Percentiles rank a stretch among this genome's conserved stretches.
Evolutionary conservation across 1,284 basidiomycete species (phyloP).

Genomic region (Mycosarcoma maydis): DNA sequence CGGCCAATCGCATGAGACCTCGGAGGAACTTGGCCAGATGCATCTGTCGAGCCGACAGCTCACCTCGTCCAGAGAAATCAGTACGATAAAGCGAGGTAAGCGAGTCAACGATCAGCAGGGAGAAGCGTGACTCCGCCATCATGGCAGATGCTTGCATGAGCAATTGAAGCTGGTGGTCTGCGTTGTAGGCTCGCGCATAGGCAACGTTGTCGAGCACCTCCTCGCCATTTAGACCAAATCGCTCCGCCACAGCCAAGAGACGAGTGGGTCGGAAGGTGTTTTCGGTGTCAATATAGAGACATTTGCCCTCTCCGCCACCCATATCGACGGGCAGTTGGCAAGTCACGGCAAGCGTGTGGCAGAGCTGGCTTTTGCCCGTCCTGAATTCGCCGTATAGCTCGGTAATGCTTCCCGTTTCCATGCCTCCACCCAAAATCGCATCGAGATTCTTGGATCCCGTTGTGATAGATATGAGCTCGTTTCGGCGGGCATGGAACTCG

Average conservation of each 20-base stretch:
- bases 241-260: conserved; percentile 90
- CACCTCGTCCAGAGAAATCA: conserved; percentile 94
- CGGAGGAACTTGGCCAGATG: conserved; percentile 98
- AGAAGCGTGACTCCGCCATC: conserved; percentile 77
- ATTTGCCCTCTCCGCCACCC: conserved; percentile 99
- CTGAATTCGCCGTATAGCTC: conserved; percentile 99
- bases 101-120: conserved; percentile 94
- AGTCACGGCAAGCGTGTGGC: conserved; percentile 96
- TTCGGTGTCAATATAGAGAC: conserved; percentile 98
- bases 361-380: conserved; percentile 97
- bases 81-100: conserved; percentile 95
- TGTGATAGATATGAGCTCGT: conserved; percentile 96
- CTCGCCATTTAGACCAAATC: conserved; percentile 93
- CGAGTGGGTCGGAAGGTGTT: conserved; percentile 98
- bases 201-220: conserved; percentile 99
- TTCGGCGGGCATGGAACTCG: conserved; percentile 88
- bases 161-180: conserved; percentile 93
- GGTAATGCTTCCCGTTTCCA: conserved; percentile 98
- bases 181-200: conserved; percentile 97
- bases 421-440: conserved; percentile 92
- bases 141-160: conserved; percentile 91
- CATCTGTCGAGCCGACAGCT: conserved; percentile 91
- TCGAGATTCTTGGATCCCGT: conserved; percentile 97
- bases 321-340: conserved; percentile 95
- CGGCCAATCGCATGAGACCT: conserved; percentile 89